Percentiles rank a stretch among this genome's conserved stretches.
phyloP scores from a whole-genome alignment of 495 filamentous ascomycete genomes.

The Coniosporium apollinis region DNA sequence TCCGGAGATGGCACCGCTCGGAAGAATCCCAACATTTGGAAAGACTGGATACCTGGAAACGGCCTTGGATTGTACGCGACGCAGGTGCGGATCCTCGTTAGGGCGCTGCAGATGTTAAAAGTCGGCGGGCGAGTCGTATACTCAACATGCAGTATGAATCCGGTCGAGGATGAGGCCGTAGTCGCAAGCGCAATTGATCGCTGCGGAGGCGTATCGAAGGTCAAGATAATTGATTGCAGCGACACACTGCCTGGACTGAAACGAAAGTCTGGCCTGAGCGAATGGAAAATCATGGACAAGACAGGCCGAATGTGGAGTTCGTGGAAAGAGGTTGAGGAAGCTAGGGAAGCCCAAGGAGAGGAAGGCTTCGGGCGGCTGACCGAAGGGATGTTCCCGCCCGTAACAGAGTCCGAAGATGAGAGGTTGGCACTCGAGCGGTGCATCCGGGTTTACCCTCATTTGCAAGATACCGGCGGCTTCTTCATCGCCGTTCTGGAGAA shows the following conservation, averaged over 20 bases:
- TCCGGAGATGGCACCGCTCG: slow-evolving; percentile 84
- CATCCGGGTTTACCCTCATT: slow-evolving; percentile 84
- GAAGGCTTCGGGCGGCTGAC: slow-evolving; percentile 46
- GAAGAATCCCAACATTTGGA: slow-evolving; percentile 88
- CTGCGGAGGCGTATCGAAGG: slow-evolving; percentile 69
- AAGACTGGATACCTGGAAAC: slow-evolving; percentile 75
- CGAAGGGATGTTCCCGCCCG: slow-evolving; percentile 69
- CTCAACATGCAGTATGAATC: slow-evolving; percentile 96
- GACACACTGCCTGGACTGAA: slow-evolving; percentile 59
- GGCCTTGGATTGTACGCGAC: slow-evolving; percentile 69
- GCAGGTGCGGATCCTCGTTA: slow-evolving; percentile 77
- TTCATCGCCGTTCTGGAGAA: slow-evolving; percentile 95
- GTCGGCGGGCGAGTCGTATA: slow-evolving; percentile 88
- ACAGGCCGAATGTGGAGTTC: slow-evolving; percentile 54
- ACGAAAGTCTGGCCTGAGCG: slow-evolving; percentile 49
- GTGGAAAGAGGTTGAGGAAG: slow-evolving; percentile 53
- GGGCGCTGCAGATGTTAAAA: slow-evolving; percentile 92
- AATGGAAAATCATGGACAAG: slow-evolving; percentile 84
- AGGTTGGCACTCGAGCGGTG: slow-evolving; percentile 68
- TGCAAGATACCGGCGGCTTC: slow-evolving; percentile 92
- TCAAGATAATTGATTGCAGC: slow-evolving; percentile 68
- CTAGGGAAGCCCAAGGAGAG: slow-evolving; percentile 36
- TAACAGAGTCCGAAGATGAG: slow-evolving; percentile 20
- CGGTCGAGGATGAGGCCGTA: slow-evolving; percentile 93
- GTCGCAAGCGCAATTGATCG: slow-evolving; percentile 70